Conservation (phyloP, 768 basidiomycete species). For the Saitozyma sp. region DNA sequence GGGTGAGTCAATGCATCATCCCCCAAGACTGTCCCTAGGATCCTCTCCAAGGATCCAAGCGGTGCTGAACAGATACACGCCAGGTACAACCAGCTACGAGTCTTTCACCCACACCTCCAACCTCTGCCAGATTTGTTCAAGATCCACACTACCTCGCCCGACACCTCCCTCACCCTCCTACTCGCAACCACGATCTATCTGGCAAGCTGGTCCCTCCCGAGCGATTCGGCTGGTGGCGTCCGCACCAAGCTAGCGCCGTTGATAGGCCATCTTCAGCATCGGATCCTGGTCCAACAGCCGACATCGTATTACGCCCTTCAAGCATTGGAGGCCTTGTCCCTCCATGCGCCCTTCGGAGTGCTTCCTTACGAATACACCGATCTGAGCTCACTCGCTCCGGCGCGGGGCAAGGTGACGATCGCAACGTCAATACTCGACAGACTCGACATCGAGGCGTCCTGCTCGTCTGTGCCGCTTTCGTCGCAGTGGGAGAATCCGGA, state of each 20-base stretch:
- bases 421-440: no score
- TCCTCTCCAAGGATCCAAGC: neutral
- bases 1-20: slow-evolving; percentile 25
- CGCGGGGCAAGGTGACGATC: neutral
- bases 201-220: slow-evolving; percentile 19
- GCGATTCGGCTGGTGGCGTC: slow-evolving; percentile 3
- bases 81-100: slow-evolving; percentile 28
- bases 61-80: slow-evolving; percentile 3
- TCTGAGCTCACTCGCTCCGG: neutral
- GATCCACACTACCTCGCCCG: neutral
- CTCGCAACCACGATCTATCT: slow-evolving; percentile 26
- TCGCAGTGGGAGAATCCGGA: no score
- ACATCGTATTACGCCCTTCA: slow-evolving; percentile 14
- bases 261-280: slow-evolving; percentile 8
- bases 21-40: no score
- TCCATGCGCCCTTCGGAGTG: slow-evolving; percentile 29
- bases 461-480: no score
- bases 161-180: neutral
- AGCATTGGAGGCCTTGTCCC: slow-evolving; percentile 24
- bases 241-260: neutral
- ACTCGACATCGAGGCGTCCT: no score
- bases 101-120: slow-evolving; percentile 37
- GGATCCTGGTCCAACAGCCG: slow-evolving; percentile 15
- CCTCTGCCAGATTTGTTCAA: slow-evolving; percentile 17
- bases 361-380: slow-evolving; percentile 16